These are phyloP conservation scores for Coemansia sp. DNA, from an alignment of 192 early-diverging fungal species.

Conservation along the genomic window DNA sequence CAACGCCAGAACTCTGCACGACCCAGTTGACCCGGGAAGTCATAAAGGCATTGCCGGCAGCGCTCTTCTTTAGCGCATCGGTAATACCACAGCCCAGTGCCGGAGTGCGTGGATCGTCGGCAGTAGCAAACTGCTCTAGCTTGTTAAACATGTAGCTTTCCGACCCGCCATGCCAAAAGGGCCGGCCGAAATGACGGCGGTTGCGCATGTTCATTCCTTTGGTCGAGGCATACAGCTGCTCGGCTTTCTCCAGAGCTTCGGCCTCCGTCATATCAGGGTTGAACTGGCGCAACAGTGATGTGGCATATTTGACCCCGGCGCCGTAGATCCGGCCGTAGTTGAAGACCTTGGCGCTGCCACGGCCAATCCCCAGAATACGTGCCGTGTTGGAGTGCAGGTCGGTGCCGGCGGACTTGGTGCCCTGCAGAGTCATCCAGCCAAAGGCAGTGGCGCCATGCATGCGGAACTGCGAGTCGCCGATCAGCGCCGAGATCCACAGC, in stretches of 20 bases:
- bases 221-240: constrained; percentile 71
- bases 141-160: constrained; percentile 96
- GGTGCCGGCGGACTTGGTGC: constrained; percentile 80
- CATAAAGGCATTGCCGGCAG: constrained; percentile 63
- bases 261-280: constrained; percentile 65
- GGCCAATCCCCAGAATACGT: constrained; percentile 76
- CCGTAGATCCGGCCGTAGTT: constrained; percentile 97
- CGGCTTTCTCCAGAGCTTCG: constrained; percentile 65
- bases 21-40: constrained; percentile 95
- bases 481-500: constrained; percentile 91
- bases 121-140: constrained; percentile 76
- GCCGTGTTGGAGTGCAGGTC: constrained; percentile 95
- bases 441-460: constrained; percentile 90
- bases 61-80: constrained; percentile 67
- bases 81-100: constrained; percentile 86
- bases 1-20: constrained; percentile 96
- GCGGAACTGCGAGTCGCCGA: constrained; percentile 91
- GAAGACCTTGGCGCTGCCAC: constrained; percentile 91
- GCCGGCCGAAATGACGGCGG: constrained; percentile 20
- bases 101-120: constrained; percentile 76
- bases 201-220: constrained; percentile 69
- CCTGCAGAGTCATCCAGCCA: constrained; percentile 98
- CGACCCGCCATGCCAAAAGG: constrained; percentile 84
- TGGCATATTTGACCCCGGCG: constrained; percentile 81
- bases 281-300: constrained; percentile 74